Percentiles rank a stretch among this genome's conserved stretches.
Evolutionary conservation across 2,329 filamentous ascomycete species (phyloP).

Genomic region (Juglanconis sp.): DNA sequence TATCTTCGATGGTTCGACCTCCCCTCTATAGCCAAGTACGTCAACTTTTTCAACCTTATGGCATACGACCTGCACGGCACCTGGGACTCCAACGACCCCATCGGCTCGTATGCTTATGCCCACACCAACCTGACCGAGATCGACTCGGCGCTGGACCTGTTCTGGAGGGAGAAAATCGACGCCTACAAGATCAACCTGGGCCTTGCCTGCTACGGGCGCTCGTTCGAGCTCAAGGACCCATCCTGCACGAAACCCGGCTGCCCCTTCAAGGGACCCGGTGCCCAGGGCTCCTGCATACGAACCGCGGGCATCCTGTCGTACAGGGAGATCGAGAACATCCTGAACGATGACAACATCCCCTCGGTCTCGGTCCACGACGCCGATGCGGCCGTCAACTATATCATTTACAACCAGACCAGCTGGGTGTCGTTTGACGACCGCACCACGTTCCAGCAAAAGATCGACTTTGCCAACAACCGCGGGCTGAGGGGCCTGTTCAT

Average conservation of each 20-base stretch:
- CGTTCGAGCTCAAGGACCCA: background rate
- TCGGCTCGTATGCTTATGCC: conserved; percentile 26
- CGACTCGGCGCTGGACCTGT: conserved; percentile 32
- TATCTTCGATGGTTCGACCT: conserved; percentile 20
- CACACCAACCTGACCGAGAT: conserved; percentile 43
- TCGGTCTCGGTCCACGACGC: background rate
- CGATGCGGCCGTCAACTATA: conserved; percentile 13
- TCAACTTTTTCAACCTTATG: conserved; percentile 36
- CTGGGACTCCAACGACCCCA: conserved; percentile 28
- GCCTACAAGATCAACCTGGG: conserved; percentile 37
- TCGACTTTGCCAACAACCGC: conserved; percentile 17
- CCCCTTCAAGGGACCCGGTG: conserved; percentile 18
- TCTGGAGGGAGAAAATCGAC: conserved; percentile 38
- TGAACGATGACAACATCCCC: conserved; percentile 14
- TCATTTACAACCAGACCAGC: conserved; percentile 16
- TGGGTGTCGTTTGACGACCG: conserved; percentile 19
- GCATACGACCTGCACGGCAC: conserved; percentile 36
- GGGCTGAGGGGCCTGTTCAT: conserved; percentile 22
- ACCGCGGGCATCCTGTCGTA: conserved; percentile 36
- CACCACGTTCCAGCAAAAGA: conserved; percentile 11
- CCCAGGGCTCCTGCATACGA: conserved; percentile 32
- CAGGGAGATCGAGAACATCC: conserved; percentile 35
- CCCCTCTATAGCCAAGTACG: background rate
- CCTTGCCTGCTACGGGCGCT: conserved; percentile 35
- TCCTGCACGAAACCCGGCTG: conserved; percentile 1